Base-by-base conservation (phyloP, 2,329 filamentous ascomycete species). In the Aspergillus novoparasiticus region DNA sequence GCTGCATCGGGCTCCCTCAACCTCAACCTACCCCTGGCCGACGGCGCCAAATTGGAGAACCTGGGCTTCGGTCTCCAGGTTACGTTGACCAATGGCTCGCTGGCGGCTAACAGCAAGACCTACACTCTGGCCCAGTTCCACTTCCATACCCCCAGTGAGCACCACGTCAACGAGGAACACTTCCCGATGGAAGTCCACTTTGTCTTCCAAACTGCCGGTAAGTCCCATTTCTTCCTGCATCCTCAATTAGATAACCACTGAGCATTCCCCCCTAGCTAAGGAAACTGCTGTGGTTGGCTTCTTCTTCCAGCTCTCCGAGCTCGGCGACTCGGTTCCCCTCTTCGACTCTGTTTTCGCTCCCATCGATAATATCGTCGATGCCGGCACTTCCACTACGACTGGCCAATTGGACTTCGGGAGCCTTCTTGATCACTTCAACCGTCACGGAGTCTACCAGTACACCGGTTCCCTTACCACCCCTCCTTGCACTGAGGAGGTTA, bases 381-480 rank as follows among this genome's bases (percentile, higher is more conserved):
- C 80, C 4, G 84, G 84, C 36, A 74, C 75, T 61, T 67, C 66
- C 14, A 75, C 75, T 10, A 64, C 71, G 57, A 81, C 80, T 5
- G 69, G 69, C 11, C 59, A 70, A 6, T 79, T 86, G 10, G 73
- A 80, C 72, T 84, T 85, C 76, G 68, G 70, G 36, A 75, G 75
- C 55, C 71, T 86, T 0, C 71, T 76, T 34, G 54, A 67, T 10
- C 72, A 77, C 45, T 71, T 85, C 54, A 73, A 78, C 28, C 71
- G 71, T 3, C 77, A 76, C 11, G 70, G 73, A 5, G 74, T 85
- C 59, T 82, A 80, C 69, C 79, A 80, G 62, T 89, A 89, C 78
- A 73, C 75, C 14, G 87, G 87, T 23, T 87, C 85, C 21, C 79
- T 89, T 54, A 89, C 87, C 46, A 89, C 86, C 0, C 87, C 87